Base-by-base conservation (phyloP, 495 filamentous ascomycete species). In the Aspergillus affinis region DNA sequence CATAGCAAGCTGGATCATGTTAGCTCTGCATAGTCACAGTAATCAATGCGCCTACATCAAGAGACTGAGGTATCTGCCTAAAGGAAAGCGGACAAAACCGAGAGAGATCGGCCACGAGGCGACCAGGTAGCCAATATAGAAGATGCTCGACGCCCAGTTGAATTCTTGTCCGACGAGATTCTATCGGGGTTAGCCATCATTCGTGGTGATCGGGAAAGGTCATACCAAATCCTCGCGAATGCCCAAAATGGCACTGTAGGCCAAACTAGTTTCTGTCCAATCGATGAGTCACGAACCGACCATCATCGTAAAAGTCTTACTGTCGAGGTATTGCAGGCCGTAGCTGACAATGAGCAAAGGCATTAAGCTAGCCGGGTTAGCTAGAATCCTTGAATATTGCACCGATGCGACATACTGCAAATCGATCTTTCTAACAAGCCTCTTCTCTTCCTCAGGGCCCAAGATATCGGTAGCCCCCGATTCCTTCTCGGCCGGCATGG, bases 161-260 rank as follows among this genome's bases (percentile, higher is more conserved):
- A 82, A 84, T 36, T 84, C 69, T 1, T 71, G 63, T 12, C 81
- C 81, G 15, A 68, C 60, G 2, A 84, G 69, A 19, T 77, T 60
- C 60, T 62, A 21, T 18, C 41, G 15, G 7, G 17, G 18, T 21
- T 27, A 26, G 18, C 13, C 15, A 49, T 0, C 2, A 1, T 49
- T 20, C 18, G 18, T 49, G 18, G 1, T 2, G 5, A 20, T 20
- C n/a, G 48, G 48, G n/a, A 20, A 13, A 21, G 9, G 23, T 32
- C 21, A 19, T 55, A 65, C 60, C 26, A 83, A 52, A 69, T 58
- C 80, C 29, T 77, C 61, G 49, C 67, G 60, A 49, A 84, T 78
- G 7, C 78, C 78, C 61, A 84, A 81, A 48, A 83, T 75, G 17
- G 79, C 74, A 26, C 76, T 75, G 60, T 81, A 80, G 8, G 75